Evolutionary conservation across 805 yeast genomes (phyloP), one percentile per base, ranked within the genome.

Genomic region (Sugiyamaella lignohabitans): DNA sequence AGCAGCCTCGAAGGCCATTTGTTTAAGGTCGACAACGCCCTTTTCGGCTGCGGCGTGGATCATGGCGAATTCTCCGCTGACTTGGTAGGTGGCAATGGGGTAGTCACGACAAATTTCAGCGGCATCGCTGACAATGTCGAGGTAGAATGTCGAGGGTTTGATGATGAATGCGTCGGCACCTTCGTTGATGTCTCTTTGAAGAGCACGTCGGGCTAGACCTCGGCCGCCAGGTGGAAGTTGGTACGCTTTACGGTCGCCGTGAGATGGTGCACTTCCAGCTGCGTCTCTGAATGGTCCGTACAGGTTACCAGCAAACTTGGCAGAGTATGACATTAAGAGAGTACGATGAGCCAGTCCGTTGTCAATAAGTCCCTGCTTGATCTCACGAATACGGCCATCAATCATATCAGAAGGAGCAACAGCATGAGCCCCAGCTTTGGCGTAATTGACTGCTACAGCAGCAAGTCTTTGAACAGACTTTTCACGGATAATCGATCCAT

Each of bases 211-310:
- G 6, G 98, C 98, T 48, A 93, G 73, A 0, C 98, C 98, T 41
- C 85, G 77, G 21, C 95, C 96, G 17, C 88, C 94, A 2, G 89
- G 76, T 6, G 98, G 98, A 50, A 93, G 74, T 69, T 93, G 98
- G 66, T 93, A 93, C 53, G 87, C 78, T 63, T 82, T 85, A 63
- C 98, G 79, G 66, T 93, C 97, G 46, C 98, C 98, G 50, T 78
- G 74, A 18, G 86, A 75, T 6, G 98, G 98, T 3, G 82, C 73
- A 44, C 95, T 84, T 32, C 94, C 93, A 2, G 98, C 98, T 39
- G 97, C 97, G 58, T 93, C 98, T 64, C 98, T 76, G 73, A 93
- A 93, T 3, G 98, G 98, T 1, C 98, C 98, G 63, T 93, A 93
- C 42, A 93, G 71, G 53, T 80, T 78, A 30, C 98, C 97, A 50